Base-by-base conservation (phyloP, 306 rosid species). In the Hippophae rhamnoides region DNA sequence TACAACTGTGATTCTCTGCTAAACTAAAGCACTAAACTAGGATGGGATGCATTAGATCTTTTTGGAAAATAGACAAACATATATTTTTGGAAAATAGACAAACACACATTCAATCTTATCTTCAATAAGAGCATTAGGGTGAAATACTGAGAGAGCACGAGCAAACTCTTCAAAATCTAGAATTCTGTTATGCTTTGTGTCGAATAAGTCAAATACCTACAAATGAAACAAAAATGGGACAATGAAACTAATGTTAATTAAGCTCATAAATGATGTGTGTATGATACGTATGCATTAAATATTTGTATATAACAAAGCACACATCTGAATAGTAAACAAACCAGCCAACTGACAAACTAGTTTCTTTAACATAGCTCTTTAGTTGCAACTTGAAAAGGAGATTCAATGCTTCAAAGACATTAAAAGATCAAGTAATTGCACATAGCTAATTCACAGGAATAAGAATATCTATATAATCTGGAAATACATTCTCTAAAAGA, bases 131-230 rank as follows among this genome's bases (percentile, higher is more conserved):
- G 96, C 96, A 71, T 67, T 82, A 48, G 94, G 96, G 72, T 89
- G 96, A 71, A 89, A 89, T 72, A 89, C 79, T 13, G 96, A 89
- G 48, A 89, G 83, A 69, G 94, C 85, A 67, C 70, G 84, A 10
- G 89, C 96, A 77, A 89, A 89, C 73, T 79, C 90, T 57, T 79
- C 78, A 70, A 89, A 89, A 79, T 76, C 88, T 50, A 89, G 90
- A 61, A 71, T 71, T 47, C 94, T 90, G 54, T 65, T 71, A 31
- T 85, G 86, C 66, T 77, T 74, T 60, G 70, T 66, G 62, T 85
- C 88, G 65, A 89, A 89, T 82, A 83, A 73, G 58, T 89, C 88
- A 77, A 85, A 85, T 64, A 89, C 96, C 96, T 88, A 57, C 73
- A 75, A 66, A 72, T 66, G 53, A 23, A 74, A 73, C 38, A 73